A percentile compares a stretch with the other conserved stretches of the same genome.
Conservation (phyloP, 371 early-diverging fungal genomes). For the Enterocytospora artemiae region DNA sequence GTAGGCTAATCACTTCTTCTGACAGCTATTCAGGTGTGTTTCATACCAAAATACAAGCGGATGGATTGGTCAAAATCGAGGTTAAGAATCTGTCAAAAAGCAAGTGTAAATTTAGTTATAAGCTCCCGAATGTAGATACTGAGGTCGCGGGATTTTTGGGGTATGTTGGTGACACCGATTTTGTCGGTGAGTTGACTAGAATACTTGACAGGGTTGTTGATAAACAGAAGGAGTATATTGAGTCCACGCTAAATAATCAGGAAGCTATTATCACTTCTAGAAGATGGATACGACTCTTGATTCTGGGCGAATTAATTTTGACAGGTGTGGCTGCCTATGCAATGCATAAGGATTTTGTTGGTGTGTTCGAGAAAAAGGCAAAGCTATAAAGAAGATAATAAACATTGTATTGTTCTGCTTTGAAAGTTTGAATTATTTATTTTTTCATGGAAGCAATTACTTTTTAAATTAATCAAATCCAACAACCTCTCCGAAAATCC, state of each 20-base stretch:
- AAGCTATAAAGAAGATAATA: constrained; percentile 13
- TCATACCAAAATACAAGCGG: neutral
- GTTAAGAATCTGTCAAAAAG: constrained; percentile 22
- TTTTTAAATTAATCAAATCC: neutral
- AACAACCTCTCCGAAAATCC: no score
- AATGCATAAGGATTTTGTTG: constrained; percentile 38
- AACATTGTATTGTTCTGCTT: no score
- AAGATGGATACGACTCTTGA: constrained; percentile 18
- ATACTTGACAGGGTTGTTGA: constrained; percentile 24
- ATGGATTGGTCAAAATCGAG: constrained; percentile 19
- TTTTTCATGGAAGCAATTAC: no score
- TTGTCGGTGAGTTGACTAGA: constrained; percentile 33
- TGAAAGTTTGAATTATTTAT: no score
- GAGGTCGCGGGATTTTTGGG: constrained; percentile 30
- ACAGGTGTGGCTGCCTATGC: constrained; percentile 28
- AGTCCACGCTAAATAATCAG: constrained; percentile 25
- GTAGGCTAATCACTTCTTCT: constrained; percentile 4
- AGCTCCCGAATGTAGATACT: constrained; percentile 33
- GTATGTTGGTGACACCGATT: constrained; percentile 34
- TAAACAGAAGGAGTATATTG: constrained; percentile 32
- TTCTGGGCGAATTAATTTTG: constrained; percentile 33
- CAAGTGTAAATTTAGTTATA: constrained; percentile 32
- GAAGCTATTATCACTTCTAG: constrained; percentile 27
- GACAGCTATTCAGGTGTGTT: constrained; percentile 6
- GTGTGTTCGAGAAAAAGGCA: constrained; percentile 44